These are phyloP conservation scores for Podochytrium sp. DNA, from an alignment of 192 early-diverging fungal genomes.

Conservation along the genomic window DNA sequence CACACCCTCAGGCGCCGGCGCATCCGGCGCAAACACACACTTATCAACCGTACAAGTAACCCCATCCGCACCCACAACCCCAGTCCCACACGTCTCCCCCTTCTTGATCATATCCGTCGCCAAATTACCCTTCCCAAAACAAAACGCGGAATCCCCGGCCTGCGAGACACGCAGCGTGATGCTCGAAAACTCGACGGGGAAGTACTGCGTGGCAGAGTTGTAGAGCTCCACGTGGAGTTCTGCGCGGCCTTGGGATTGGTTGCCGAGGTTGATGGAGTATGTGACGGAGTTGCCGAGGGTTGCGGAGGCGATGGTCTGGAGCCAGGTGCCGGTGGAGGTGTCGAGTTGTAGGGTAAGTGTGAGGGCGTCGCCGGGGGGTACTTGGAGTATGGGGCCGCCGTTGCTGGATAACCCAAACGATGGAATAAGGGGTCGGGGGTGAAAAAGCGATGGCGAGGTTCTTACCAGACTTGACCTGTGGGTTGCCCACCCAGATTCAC, in stretches of 20 bases:
- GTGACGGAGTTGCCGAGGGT: background rate
- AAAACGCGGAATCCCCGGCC: background rate
- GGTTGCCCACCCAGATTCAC: conserved; percentile 14
- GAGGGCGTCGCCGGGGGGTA: conserved; percentile 3
- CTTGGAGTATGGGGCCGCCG: background rate
- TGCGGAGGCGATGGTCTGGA: background rate
- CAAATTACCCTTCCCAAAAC: background rate
- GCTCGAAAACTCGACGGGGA: background rate
- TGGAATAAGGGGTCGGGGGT: background rate
- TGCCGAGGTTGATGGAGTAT: conserved; percentile 1
- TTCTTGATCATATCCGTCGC: background rate
- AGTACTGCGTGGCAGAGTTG: background rate
- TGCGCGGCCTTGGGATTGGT: conserved; percentile 21
- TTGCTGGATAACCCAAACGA: background rate
- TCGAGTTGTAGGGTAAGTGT: background rate
- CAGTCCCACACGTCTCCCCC: background rate
- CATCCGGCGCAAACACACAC: background rate
- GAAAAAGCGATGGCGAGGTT: background rate
- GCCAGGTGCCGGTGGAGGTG: background rate
- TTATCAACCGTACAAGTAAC: background rate
- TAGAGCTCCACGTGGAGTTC: conserved; percentile 17
- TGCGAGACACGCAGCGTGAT: background rate
- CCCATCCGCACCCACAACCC: background rate
- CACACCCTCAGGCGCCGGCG: background rate
- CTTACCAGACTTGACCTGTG: conserved; percentile 2